These are phyloP conservation scores for Pilaira anomala DNA, from an alignment of 192 early-diverging fungal species.

Conservation along the genomic window DNA sequence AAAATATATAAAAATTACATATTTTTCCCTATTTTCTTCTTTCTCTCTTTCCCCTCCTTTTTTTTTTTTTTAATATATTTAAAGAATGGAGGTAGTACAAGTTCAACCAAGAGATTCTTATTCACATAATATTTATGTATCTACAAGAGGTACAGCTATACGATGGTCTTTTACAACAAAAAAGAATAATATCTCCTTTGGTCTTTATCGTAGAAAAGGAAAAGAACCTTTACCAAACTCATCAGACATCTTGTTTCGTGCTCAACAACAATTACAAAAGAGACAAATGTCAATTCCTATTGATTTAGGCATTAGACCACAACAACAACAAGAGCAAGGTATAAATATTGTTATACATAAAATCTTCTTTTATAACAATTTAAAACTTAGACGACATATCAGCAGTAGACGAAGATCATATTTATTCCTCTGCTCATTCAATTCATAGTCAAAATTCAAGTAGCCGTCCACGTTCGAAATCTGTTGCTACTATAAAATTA, in stretches of 20 bases:
- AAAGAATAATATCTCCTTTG: slow-evolving; percentile 54
- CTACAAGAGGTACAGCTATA: slow-evolving; percentile 68
- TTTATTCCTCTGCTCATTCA: slow-evolving; percentile 2
- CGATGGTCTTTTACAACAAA: slow-evolving; percentile 93
- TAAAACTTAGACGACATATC: no score
- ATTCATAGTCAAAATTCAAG: neutral
- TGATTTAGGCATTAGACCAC: neutral
- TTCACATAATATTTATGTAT: slow-evolving; percentile 76
- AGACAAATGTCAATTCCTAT: slow-evolving; percentile 13
- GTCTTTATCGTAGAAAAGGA: slow-evolving; percentile 18
- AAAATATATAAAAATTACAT: neutral
- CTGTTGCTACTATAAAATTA: slow-evolving; percentile 27
- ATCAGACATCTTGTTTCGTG: slow-evolving; percentile 11
- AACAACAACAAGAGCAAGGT: neutral
- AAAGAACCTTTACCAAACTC: slow-evolving; percentile 15
- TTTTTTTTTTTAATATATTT: slow-evolving; percentile 5
- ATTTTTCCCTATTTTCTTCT: neutral
- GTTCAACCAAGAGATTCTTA: slow-evolving; percentile 73
- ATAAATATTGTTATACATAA: neutral
- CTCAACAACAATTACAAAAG: slow-evolving; percentile 7
- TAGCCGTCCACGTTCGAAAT: slow-evolving; percentile 15
- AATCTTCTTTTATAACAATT: no score
- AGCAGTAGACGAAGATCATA: no score
- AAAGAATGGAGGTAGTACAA: slow-evolving; percentile 70
- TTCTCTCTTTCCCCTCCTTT: slow-evolving; percentile 5